A percentile compares a stretch with the other conserved stretches of the same genome.
These are phyloP conservation scores for Posidonia australis DNA, from an alignment of 106 monocot species.

Conservation along the genomic window DNA sequence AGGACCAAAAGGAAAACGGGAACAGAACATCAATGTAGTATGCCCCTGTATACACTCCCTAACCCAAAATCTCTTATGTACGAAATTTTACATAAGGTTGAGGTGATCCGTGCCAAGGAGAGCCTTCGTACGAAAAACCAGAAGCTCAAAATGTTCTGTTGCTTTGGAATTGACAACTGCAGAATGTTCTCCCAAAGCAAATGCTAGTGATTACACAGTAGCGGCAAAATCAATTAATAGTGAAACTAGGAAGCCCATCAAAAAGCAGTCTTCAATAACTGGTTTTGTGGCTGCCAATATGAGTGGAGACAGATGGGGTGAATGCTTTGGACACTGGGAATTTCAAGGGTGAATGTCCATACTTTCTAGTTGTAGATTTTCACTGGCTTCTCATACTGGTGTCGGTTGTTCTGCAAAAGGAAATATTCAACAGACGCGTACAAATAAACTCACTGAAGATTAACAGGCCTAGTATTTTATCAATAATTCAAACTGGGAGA, in stretches of 20 bases:
- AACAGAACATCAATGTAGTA: no score
- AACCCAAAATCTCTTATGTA: constrained; percentile 9
- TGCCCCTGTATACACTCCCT: constrained; percentile 8
- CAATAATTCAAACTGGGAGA: neutral
- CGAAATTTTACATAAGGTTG: neutral
- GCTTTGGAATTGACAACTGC: no score
- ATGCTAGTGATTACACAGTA: neutral
- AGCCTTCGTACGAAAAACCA: neutral
- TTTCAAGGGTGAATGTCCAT: neutral
- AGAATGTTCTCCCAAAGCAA: neutral
- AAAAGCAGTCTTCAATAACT: no score
- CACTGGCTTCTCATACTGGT: constrained; percentile 26
- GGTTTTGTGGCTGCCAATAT: neutral
- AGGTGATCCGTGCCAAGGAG: neutral
- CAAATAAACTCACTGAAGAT: neutral
- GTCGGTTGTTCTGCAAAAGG: constrained; percentile 24
- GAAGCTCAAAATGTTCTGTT: no score
- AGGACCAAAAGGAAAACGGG: no score
- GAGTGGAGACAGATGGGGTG: neutral
- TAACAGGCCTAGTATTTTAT: neutral
- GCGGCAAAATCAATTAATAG: no score
- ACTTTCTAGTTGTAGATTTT: constrained; percentile 32
- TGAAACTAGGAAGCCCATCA: no score
- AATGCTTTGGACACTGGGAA: neutral
- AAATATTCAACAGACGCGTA: neutral